Evolutionary conservation across 768 basidiomycete genomes (phyloP), one percentile per base, ranked within the genome.

Genomic region (Phallus indusiatus): DNA sequence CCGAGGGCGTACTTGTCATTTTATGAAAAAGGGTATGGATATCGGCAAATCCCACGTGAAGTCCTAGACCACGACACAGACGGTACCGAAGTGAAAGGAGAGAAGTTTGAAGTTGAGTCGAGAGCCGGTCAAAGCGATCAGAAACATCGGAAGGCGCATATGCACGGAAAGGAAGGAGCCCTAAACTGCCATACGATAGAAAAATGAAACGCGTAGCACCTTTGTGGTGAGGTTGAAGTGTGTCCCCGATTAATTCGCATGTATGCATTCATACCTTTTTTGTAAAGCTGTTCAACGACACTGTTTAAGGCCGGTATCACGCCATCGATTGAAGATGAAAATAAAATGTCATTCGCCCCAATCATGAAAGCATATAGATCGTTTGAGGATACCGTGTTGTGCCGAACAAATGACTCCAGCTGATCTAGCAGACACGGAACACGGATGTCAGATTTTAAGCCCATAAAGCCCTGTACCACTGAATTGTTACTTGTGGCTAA

Each of bases 401-500:
- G 2, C 1, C 50, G 36, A 24, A 59, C 6, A 16, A 42, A 59
- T 0, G 10, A 20, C 12, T 48, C 34, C 11, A 52, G 36, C 36
- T 59, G 57, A 20, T 59, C 57, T 1, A 59, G 28, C n/a, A 36
- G 17, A 14, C 49, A 59, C 3, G 48, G 50, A 22, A 52, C 57
- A 36, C 33, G 49, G 35, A 59, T 36, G 22, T 36, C 18, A 5
- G 22, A 28, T 7, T 36, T 18, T 11, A 12, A 28, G 14, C 57
- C 57, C 8, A 51, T 59, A 53, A 28, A 21, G 17, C 57, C 57
- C 33, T 59, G 48, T 18, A 53, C 50, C 12, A 53, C 57, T 1
- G 57, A 59, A 37, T 59, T 59, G 28, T 59, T 59, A 51, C 57
- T 59, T 42, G 57, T 59, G 16, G 57, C 57, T 59, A 37, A 11